A percentile compares a stretch with the other conserved stretches of the same genome.
phyloP scores from a whole-genome alignment of 176 grass and related monocot species.

The Sorghum bicolor region Sorghum_bicolor_NCBIv3 NC_012871.2:73252001-73252500 shows the following conservation, averaged over 20 bases:
- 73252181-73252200: constrained; percentile 75
- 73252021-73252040: background rate
- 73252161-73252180: constrained; percentile 74
- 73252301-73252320: background rate
- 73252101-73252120: constrained; percentile 72
- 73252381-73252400: background rate
- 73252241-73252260: background rate
- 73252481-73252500: constrained; percentile 84
- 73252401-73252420: background rate
- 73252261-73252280: background rate
- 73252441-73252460: constrained; percentile 73
- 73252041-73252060: background rate
- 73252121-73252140: constrained; percentile 55
- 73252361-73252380: too few relatives aligned
- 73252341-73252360: background rate
- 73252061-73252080: background rate
- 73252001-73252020: background rate
- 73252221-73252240: background rate
- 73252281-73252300: background rate
- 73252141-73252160: constrained; percentile 88
- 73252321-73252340: background rate
- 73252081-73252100: background rate
- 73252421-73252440: constrained; percentile 11
- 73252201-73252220: constrained; percentile 39
- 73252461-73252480: constrained; percentile 69